Evolutionary conservation across 164 flowering plant species (phyloP).

Genomic region (Annona cherimola): DNA sequence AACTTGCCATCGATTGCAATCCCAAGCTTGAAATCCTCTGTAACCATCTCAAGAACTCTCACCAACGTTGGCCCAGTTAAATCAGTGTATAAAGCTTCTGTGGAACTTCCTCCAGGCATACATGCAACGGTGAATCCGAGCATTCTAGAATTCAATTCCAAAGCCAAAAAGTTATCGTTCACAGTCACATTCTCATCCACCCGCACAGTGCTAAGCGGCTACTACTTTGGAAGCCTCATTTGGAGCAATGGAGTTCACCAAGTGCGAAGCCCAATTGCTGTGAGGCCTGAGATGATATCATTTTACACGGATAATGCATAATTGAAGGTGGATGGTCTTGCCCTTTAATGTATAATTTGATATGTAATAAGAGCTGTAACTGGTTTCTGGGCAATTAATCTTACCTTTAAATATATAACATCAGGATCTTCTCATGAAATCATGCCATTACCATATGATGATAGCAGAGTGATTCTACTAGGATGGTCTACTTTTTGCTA

Average conservation of each 20-base stretch:
- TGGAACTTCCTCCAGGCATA: slow-evolving; percentile 40
- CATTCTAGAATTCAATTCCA: slow-evolving; percentile 36
- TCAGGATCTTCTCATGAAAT: no score
- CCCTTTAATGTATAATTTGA: not conserved
- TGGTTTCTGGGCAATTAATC: not conserved
- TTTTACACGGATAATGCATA: slow-evolving; percentile 1
- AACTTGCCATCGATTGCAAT: slow-evolving; percentile 48
- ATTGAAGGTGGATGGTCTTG: not conserved
- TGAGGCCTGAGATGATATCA: slow-evolving; percentile 5
- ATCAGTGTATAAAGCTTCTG: slow-evolving; percentile 15
- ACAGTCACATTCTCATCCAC: slow-evolving; percentile 27
- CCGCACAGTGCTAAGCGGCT: slow-evolving; percentile 31
- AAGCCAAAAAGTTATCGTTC: slow-evolving; percentile 27
- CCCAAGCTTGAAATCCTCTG: slow-evolving; percentile 29
- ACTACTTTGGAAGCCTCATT: slow-evolving; percentile 41
- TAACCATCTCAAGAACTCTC: slow-evolving; percentile 35
- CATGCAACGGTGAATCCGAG: slow-evolving; percentile 37
- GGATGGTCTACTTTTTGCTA: no score
- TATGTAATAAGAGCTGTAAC: not conserved
- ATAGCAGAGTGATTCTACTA: no score
- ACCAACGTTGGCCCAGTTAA: slow-evolving; percentile 38
- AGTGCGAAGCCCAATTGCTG: slow-evolving; percentile 28
- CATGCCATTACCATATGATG: no score
- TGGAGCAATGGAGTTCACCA: slow-evolving; percentile 37
- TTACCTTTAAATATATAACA: no score